Percentiles rank a stretch among this genome's conserved stretches.
These are phyloP conservation scores for Plasmodiophora brassicae DNA, from an alignment of 208 protist species.

Conservation along the genomic window DNA sequence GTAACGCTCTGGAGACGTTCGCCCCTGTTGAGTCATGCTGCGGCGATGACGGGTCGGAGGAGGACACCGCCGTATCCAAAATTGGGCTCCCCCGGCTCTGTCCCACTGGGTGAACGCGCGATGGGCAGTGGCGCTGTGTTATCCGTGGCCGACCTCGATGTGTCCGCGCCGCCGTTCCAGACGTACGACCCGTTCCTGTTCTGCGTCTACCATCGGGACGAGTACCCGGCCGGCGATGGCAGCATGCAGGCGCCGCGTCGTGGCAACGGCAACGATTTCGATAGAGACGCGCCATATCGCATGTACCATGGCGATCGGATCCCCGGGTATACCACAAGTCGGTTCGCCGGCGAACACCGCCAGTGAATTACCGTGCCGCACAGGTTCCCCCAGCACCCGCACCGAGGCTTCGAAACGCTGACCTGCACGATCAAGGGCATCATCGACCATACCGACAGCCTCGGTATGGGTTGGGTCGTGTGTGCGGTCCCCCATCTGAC, in stretches of 20 bases:
- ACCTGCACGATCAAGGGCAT: constrained; percentile 29
- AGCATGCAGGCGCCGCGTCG: constrained; percentile 21
- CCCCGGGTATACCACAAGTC: not conserved
- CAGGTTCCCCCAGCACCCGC: constrained; percentile 35
- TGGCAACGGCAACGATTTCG: constrained; percentile 36
- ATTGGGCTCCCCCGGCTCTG: too few relatives aligned
- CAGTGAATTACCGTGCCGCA: not conserved
- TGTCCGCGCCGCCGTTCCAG: not conserved
- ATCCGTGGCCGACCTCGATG: not conserved
- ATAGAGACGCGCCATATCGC: not conserved
- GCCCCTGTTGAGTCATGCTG: too few relatives aligned
- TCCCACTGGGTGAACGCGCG: too few relatives aligned
- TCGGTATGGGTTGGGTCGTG: not conserved
- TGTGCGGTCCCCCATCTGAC: not conserved
- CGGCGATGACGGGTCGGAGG: too few relatives aligned
- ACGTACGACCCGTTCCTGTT: constrained; percentile 35
- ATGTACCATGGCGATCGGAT: constrained; percentile 42
- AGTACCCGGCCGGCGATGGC: constrained; percentile 28
- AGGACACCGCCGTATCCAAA: too few relatives aligned
- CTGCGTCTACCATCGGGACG: constrained; percentile 35
- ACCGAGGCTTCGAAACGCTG: constrained; percentile 33
- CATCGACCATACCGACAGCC: constrained; percentile 32
- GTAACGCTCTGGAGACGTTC: too few relatives aligned
- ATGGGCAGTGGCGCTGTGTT: too few relatives aligned
- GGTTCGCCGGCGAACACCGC: not conserved